Evolutionary conservation across 2,329 filamentous ascomycete genomes (phyloP), one percentile per base, ranked within the genome.

Genomic region (Daldinia sp.): DNA sequence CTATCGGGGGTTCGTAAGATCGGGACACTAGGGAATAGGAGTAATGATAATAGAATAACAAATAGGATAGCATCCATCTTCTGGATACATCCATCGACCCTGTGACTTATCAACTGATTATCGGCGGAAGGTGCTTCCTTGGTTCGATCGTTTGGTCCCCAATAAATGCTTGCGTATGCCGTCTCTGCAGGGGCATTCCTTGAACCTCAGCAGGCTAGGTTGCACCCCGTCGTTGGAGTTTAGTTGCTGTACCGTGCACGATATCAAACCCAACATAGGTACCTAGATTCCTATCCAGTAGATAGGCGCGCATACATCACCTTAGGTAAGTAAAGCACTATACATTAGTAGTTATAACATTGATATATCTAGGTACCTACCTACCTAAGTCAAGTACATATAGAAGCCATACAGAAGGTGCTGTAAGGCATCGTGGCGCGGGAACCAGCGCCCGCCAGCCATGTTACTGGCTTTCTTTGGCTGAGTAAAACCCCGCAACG

Each of bases 91-190:
- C 21, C 1, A 27, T 15, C 15, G 21, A 27, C 11, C 21, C 39
- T 45, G 21, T 9, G 9, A 30, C 2, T 7, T 30, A 29, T 29
- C 25, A 15, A 55, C 17, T 58, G 55, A 63, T 52, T 43, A 47
- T 55, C 57, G 55, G 58, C 64, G 51, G 49, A n/a, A 39, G 37
- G 50, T 59, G 57, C 64, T 58, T 56, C 39, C 60, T 58, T 19
- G 54, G 54, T 41, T 67, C 58, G 56, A 67, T 65, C 58, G 56
- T 39, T 55, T 35, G 51, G 47, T 35, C 52, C 51, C 64, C 53
- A 65, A 61, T 64, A 61, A 50, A 53, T 61, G 61, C 63, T 64
- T 64, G 58, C 58, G 63, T 62, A 58, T 68, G 64, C 61, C 55
- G 61, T 30, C 53, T 19, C 29, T 67, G 57, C 64, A 68, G 66